phyloP scores from a whole-genome alignment of 1,284 basidiomycete species.

The Mycena citricolor region DNA sequence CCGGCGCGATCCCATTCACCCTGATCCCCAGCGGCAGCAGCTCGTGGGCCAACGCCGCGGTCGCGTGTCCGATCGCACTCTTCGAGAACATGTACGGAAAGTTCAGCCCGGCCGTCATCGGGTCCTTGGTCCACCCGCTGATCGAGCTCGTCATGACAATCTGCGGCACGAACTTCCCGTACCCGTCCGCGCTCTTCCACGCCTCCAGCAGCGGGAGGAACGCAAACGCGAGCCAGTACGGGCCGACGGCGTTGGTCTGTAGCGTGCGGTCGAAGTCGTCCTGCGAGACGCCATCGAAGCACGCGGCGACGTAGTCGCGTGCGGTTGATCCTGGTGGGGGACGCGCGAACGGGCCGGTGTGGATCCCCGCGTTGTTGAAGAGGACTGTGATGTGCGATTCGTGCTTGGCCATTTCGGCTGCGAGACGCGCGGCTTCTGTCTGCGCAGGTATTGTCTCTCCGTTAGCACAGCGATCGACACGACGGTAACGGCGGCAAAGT shows the following conservation, averaged over 20 bases:
- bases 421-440: slow-evolving; percentile 45
- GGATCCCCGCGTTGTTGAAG: slow-evolving; percentile 38
- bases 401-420: slow-evolving; percentile 40
- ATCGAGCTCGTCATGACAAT: slow-evolving; percentile 53
- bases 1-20: slow-evolving; percentile 56
- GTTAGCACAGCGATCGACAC: slow-evolving; percentile 24
- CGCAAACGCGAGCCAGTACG: slow-evolving; percentile 53
- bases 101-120: slow-evolving; percentile 38
- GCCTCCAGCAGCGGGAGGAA: slow-evolving; percentile 51
- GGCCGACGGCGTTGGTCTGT: slow-evolving; percentile 45
- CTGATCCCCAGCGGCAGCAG: slow-evolving; percentile 51
- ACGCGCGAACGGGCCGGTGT: slow-evolving; percentile 27
- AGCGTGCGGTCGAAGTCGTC: slow-evolving; percentile 40
- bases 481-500: background rate
- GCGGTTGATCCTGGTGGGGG: slow-evolving; percentile 35
- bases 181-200: slow-evolving; percentile 37
- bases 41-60: slow-evolving; percentile 49
- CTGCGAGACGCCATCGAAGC: slow-evolving; percentile 41
- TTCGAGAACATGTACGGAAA: slow-evolving; percentile 53
- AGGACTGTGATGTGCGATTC: slow-evolving; percentile 44
- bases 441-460: too few relatives aligned
- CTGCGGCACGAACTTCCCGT: slow-evolving; percentile 45
- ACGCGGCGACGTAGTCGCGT: slow-evolving; percentile 37
- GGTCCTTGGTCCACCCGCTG: slow-evolving; percentile 57
- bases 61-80: slow-evolving; percentile 50